These are phyloP conservation scores for Annulohypoxylon maeteangense DNA, from an alignment of 495 filamentous ascomycete species.

Conservation along the genomic window DNA sequence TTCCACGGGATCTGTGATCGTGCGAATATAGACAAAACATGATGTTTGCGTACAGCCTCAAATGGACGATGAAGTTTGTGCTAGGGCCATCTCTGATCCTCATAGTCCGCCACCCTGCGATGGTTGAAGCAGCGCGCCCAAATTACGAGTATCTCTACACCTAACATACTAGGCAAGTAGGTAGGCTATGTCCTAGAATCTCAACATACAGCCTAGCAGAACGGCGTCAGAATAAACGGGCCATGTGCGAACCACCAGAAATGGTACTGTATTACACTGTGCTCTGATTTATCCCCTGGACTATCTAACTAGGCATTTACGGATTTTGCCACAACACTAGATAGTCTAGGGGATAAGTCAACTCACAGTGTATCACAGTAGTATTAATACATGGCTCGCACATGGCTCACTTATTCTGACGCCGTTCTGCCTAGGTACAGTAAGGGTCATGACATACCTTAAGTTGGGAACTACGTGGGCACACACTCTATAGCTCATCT, in stretches of 20 bases:
- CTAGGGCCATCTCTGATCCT: background rate
- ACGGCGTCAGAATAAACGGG: no score
- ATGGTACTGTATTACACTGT: no score
- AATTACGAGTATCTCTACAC: background rate
- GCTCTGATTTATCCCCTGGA: no score
- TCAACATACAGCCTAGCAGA: background rate
- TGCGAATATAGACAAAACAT: constrained; percentile 3
- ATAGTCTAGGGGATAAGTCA: no score
- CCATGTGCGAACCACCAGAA: no score
- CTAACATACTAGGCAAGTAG: no score
- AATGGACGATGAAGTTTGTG: background rate
- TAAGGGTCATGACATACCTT: background rate
- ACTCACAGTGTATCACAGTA: no score
- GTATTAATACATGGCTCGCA: no score
- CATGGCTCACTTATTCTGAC: no score
- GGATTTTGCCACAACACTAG: no score
- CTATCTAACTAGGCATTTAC: no score
- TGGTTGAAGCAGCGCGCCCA: background rate
- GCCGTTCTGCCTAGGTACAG: no score
- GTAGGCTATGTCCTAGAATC: background rate
- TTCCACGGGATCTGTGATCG: background rate
- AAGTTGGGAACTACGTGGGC: background rate
- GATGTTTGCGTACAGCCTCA: background rate
- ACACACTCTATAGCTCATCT: background rate
- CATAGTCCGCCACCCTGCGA: background rate